Base-by-base conservation (phyloP, 2,329 filamentous ascomycete species). In the Septoria petroselini region DNA sequence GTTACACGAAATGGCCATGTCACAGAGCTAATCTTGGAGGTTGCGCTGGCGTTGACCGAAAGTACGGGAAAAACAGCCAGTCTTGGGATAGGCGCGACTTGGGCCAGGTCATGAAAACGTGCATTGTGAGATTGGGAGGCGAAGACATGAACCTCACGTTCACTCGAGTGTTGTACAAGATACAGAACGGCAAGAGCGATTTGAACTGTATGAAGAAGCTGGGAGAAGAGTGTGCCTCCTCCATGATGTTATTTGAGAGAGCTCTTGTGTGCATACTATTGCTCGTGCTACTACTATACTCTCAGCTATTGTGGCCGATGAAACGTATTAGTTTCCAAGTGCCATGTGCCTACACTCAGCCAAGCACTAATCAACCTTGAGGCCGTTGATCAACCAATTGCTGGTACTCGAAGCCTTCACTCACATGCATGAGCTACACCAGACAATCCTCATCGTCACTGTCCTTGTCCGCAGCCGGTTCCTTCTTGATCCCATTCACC, bases 1-100 rank as follows among this genome's bases (percentile, higher is more conserved):
- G 7, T 49, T 68, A 49, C 62, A 65, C 47, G 65, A 67, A 38
- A 62, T 68, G 64, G 63, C 60, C 21, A 65, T 62, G 62, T 62
- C 65, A 43, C 48, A 48, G 44, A 41, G 39, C 19, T 44, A 30
- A 44, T 18, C 30, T 30, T 48, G 39, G 33, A 38, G 25, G 23
- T 14, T 23, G 15, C 35, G 34, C 43, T 40, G 43, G 43, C 43
- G 43, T 39, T 47, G 25, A 19, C 27, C n/a, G 33, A 17, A 33
- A 21, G 11, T 47, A 15, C 9, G 33, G 12, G 30, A 33, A 34
- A 29, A 34, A 43, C 23, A 45, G 35, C 35, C 42, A 29, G 15
- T 18, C 19, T 39, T 19, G 43, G 25, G 23, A 39, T 33, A 12
- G 35, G 34, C 15, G 23, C 23, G 43, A 17, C 29, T 39, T 37